Conservation (phyloP, 805 yeast genomes). For the Sungouiozyma intestinalis region DNA sequence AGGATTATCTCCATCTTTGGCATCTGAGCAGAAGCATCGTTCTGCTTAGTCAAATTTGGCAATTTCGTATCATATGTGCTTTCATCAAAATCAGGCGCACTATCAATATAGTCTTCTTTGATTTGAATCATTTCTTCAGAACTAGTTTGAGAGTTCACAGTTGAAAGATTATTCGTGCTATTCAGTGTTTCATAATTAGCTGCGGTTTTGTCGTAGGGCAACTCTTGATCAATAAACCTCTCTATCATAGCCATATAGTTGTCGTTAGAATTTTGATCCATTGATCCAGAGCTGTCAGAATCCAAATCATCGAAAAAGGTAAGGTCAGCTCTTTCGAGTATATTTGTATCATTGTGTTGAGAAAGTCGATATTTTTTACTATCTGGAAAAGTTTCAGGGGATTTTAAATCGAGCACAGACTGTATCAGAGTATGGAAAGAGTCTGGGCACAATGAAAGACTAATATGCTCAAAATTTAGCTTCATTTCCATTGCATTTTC, state of each 20-base stretch:
- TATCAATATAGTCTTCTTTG: constrained; percentile 14
- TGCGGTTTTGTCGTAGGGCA: not conserved
- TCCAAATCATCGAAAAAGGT: constrained; percentile 21
- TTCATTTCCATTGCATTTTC: constrained; percentile 20
- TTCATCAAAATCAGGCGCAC: not conserved
- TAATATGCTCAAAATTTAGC: constrained; percentile 34
- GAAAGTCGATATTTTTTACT: constrained; percentile 44
- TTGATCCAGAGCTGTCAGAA: constrained; percentile 11
- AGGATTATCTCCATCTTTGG: constrained; percentile 25
- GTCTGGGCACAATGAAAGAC: constrained; percentile 67
- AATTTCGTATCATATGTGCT: not conserved
- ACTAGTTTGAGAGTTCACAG: not conserved
- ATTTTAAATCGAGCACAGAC: constrained; percentile 58
- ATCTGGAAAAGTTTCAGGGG: constrained; percentile 50
- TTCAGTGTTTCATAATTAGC: not conserved
- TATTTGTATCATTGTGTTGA: constrained; percentile 26
- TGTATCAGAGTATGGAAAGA: constrained; percentile 66
- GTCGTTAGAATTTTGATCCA: constrained; percentile 4
- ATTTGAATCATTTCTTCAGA: constrained; percentile 3
- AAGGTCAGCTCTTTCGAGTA: constrained; percentile 33
- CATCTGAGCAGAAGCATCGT: not conserved
- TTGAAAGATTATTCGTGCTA: not conserved
- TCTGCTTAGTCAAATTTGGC: not conserved
- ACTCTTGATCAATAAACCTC: constrained; percentile 9
- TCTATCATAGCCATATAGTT: constrained; percentile 7